phyloP scores from a whole-genome alignment of 805 yeast species.

The Kodamaea hsintzibuensis region DNA sequence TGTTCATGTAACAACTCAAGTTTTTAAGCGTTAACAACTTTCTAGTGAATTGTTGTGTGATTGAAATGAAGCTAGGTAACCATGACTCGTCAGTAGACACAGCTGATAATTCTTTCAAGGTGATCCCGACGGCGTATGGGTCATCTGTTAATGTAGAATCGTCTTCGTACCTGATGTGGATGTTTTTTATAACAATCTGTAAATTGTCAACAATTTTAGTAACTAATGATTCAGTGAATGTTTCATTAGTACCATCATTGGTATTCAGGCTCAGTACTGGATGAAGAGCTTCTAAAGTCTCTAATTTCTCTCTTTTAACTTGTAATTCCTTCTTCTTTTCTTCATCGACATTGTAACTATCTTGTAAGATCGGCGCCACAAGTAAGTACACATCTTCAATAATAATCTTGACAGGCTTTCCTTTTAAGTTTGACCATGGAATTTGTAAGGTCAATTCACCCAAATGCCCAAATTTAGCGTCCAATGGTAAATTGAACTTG shows the following conservation, averaged over 20 bases:
- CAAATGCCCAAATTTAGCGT: slow-evolving; percentile 84
- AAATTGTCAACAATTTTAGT: slow-evolving; percentile 91
- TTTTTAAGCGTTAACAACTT: slow-evolving; percentile 76
- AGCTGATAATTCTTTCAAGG: slow-evolving; percentile 85
- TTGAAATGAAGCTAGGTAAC: slow-evolving; percentile 82
- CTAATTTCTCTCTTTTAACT: slow-evolving; percentile 64
- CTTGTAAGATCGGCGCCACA: slow-evolving; percentile 69
- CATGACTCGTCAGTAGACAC: slow-evolving; percentile 84
- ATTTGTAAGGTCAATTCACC: slow-evolving; percentile 89
- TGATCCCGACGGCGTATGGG: slow-evolving; percentile 82
- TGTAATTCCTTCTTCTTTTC: slow-evolving; percentile 61
- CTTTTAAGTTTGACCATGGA: slow-evolving; percentile 94
- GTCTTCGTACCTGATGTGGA: slow-evolving; percentile 93
- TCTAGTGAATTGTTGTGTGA: slow-evolving; percentile 63
- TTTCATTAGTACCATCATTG: slow-evolving; percentile 56
- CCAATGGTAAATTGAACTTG: slow-evolving; percentile 78
- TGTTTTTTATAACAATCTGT: slow-evolving; percentile 86
- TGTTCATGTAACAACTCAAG: slow-evolving; percentile 82
- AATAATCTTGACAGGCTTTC: slow-evolving; percentile 84
- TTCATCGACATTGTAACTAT: slow-evolving; percentile 55
- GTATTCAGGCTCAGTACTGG: slow-evolving; percentile 40
- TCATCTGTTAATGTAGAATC: slow-evolving; percentile 62
- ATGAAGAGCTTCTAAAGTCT: slow-evolving; percentile 64
- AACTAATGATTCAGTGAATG: slow-evolving; percentile 82
- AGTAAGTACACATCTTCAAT: slow-evolving; percentile 85